Percentiles rank a stretch among this genome's conserved stretches.
Conservation (phyloP, 106 monocot genomes). For the Platanthera zijinensis region DNA sequence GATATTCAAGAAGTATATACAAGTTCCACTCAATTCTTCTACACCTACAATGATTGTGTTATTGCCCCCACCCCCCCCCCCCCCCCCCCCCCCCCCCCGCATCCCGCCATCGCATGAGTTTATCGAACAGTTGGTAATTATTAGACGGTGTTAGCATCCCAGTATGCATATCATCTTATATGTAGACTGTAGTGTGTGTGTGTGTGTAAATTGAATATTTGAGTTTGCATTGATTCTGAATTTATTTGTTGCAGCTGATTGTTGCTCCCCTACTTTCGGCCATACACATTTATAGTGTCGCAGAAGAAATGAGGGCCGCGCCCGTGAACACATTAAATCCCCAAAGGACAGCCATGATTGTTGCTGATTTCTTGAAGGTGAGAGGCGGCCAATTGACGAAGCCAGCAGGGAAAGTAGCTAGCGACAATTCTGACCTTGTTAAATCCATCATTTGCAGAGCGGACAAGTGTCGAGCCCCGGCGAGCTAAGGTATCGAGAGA, state of each 20-base stretch:
- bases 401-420: background rate
- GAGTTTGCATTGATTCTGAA: slow-evolving; percentile 4
- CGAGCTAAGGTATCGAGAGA: slow-evolving; percentile 71
- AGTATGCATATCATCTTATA: too few relatives aligned
- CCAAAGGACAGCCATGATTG: slow-evolving; percentile 87
- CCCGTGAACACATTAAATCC: slow-evolving; percentile 92
- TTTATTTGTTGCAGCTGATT: slow-evolving; percentile 52
- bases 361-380: slow-evolving; percentile 80
- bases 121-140: too few relatives aligned
- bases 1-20: too few relatives aligned
- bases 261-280: slow-evolving; percentile 69
- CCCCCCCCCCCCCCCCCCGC: too few relatives aligned
- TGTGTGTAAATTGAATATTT: too few relatives aligned
- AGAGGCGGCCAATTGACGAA: background rate
- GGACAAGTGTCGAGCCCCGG: slow-evolving; percentile 72
- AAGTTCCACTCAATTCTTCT: too few relatives aligned
- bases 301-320: slow-evolving; percentile 82
- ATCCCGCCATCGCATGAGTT: too few relatives aligned
- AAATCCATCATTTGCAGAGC: slow-evolving; percentile 26
- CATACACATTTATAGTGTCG: slow-evolving; percentile 74
- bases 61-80: too few relatives aligned
- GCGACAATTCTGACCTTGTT: background rate
- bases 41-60: too few relatives aligned
- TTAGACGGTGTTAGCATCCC: too few relatives aligned
- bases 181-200: too few relatives aligned